Percentiles rank a stretch among this genome's conserved stretches.
Evolutionary conservation across 1,284 basidiomycete genomes (phyloP).

Genomic region (Meripilus lineatus): DNA sequence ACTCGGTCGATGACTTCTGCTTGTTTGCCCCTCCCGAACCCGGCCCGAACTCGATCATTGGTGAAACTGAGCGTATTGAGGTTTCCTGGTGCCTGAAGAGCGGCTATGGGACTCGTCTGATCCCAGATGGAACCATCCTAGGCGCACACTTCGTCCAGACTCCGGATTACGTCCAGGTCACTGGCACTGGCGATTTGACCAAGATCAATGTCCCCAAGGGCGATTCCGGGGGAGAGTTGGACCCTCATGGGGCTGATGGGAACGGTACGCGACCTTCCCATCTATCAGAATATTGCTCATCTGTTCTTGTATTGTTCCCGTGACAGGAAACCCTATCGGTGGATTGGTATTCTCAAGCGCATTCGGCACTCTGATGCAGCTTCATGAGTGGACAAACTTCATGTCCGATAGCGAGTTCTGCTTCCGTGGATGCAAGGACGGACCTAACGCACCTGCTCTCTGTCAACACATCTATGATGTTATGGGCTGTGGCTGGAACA

Average conservation of each 20-base stretch:
- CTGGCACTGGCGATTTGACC: conserved; percentile 64
- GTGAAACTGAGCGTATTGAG: conserved; percentile 58
- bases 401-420: conserved; percentile 61
- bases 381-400: conserved; percentile 70
- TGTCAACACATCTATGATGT: conserved; percentile 69
- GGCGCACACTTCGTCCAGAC: conserved; percentile 71
- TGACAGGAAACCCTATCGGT: conserved; percentile 57
- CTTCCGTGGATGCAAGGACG: conserved; percentile 68
- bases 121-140: conserved; percentile 69
- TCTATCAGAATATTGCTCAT: conserved; percentile 1
- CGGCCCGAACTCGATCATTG: conserved; percentile 47
- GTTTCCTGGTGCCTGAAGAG: conserved; percentile 69
- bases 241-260: conserved; percentile 56
- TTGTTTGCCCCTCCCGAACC: conserved; percentile 52
- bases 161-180: conserved; percentile 66
- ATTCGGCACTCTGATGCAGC: conserved; percentile 54
- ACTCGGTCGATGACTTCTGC: conserved; percentile 60
- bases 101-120: conserved; percentile 65
- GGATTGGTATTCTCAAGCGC: conserved; percentile 70
- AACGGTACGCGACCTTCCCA: conserved; percentile 40
- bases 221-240: conserved; percentile 60
- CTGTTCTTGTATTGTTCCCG: background rate
- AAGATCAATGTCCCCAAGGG: conserved; percentile 57
- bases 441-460: conserved; percentile 47
- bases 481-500: conserved; percentile 65